Evolutionary conservation across 805 yeast species (phyloP).

Genomic region (Sungouiozyma ichnusensis): DNA sequence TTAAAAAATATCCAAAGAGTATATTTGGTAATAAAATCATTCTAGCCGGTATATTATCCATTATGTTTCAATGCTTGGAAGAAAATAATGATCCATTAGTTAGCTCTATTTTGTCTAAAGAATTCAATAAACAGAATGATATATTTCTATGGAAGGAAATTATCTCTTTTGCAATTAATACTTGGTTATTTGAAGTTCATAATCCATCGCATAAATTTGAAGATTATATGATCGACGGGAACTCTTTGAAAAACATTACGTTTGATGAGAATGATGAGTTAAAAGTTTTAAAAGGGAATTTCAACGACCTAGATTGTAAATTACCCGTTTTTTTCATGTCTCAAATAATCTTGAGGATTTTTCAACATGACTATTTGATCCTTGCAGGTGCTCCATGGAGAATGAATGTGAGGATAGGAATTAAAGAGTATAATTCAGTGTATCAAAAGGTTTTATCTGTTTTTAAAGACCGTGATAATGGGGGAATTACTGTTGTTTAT

Average conservation of each 20-base stretch:
- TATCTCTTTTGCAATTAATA: constrained; percentile 58
- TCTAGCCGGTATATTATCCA: constrained; percentile 55
- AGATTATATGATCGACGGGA: constrained; percentile 1
- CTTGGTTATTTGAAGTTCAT: constrained; percentile 39
- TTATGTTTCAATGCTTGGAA: constrained; percentile 65
- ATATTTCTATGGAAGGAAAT: constrained; percentile 55
- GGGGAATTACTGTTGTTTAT: constrained; percentile 46
- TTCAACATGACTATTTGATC: constrained; percentile 69
- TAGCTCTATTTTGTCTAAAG: constrained; percentile 6
- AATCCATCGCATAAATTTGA: constrained; percentile 8
- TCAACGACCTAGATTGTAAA: constrained; percentile 32
- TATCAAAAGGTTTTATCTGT: constrained; percentile 33
- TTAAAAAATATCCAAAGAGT: constrained; percentile 25
- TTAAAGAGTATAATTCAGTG: constrained; percentile 39
- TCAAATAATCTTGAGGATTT: constrained; percentile 58
- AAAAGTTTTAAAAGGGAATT: constrained; percentile 19
- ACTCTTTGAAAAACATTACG: background rate
- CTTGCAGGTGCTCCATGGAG: constrained; percentile 77
- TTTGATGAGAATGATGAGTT: constrained; percentile 2
- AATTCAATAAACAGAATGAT: constrained; percentile 21
- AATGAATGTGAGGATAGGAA: constrained; percentile 55
- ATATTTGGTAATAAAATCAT: constrained; percentile 59
- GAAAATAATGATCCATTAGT: constrained; percentile 34
- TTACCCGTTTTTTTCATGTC: constrained; percentile 64
- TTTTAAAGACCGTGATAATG: constrained; percentile 32